phyloP scores from a whole-genome alignment of 257 asterid genomes.

The Penstemon barbatus region DNA sequence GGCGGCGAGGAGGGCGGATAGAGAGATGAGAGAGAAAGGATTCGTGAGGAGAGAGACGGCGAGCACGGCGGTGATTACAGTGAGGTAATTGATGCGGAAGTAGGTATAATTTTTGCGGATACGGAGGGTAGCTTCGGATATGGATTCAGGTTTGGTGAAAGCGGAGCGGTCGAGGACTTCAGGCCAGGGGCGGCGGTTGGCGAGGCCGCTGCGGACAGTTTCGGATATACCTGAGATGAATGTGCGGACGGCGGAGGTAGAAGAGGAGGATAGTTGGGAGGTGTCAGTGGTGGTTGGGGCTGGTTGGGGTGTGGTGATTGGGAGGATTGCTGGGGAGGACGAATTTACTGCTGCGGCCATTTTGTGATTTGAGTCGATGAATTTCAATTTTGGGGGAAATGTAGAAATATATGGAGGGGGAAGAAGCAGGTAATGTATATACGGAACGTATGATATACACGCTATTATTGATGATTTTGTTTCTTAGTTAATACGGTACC shows the following conservation, averaged over 20 bases:
- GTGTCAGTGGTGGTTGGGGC: slow-evolving; percentile 22
- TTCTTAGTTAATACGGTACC: not conserved
- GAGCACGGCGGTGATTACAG: slow-evolving; percentile 45
- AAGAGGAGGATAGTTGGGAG: slow-evolving; percentile 26
- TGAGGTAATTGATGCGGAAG: slow-evolving; percentile 58
- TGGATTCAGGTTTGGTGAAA: slow-evolving; percentile 55
- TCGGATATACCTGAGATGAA: slow-evolving; percentile 40
- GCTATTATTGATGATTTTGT: not conserved
- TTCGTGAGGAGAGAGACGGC: slow-evolving; percentile 47
- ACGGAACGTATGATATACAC: not conserved
- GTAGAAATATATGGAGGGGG: not conserved
- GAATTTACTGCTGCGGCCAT: slow-evolving; percentile 29
- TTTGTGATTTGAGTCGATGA: not conserved
- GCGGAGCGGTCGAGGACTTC: slow-evolving; percentile 59
- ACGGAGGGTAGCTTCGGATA: slow-evolving; percentile 54
- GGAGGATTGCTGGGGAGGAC: slow-evolving; percentile 45
- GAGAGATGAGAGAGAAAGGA: slow-evolving; percentile 68
- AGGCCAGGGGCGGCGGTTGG: slow-evolving; percentile 62
- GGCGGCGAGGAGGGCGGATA: slow-evolving; percentile 67
- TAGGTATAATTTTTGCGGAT: slow-evolving; percentile 56
- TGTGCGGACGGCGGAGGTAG: slow-evolving; percentile 42
- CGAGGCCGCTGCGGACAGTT: slow-evolving; percentile 43
- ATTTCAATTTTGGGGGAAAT: not conserved
- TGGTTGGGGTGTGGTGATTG: slow-evolving; percentile 31
- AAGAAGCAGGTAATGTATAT: not conserved